Conservation (phyloP, 768 basidiomycete species). For the Naganishia onofrii region DNA sequence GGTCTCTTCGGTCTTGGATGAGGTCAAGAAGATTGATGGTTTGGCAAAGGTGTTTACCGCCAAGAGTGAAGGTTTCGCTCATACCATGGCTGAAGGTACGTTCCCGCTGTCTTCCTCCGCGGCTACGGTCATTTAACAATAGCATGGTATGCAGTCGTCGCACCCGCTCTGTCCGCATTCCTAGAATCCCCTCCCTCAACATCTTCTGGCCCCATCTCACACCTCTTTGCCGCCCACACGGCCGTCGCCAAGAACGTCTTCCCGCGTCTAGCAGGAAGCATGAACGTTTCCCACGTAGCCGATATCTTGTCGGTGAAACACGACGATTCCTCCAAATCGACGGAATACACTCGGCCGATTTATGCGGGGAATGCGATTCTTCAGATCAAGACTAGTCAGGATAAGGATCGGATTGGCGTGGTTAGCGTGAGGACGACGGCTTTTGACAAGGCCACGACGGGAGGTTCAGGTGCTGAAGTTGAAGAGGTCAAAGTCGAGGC, state of each 20-base stretch:
- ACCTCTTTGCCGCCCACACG: conserved; percentile 87
- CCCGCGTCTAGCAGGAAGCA: conserved; percentile 82
- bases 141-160: conserved; percentile 64
- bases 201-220: conserved; percentile 62
- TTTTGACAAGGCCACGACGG: conserved; percentile 65
- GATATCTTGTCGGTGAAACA: conserved; percentile 78
- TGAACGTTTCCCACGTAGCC: conserved; percentile 86
- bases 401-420: conserved; percentile 79
- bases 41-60: conserved; percentile 51
- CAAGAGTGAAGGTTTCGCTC: conserved; percentile 41
- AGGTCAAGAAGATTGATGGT: conserved; percentile 65
- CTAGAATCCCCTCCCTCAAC: conserved; percentile 58
- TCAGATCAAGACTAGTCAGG: conserved; percentile 71
- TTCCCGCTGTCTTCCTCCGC: too few species aligned
- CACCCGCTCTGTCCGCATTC: conserved; percentile 76
- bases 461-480: conserved; percentile 57
- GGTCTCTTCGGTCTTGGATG: conserved; percentile 65
- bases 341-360: conserved; percentile 87
- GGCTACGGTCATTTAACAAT: too few species aligned
- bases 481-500: conserved; percentile 62
- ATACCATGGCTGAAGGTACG: conserved; percentile 48
- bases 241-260: conserved; percentile 88
- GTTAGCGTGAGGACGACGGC: conserved; percentile 92
- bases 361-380: conserved; percentile 98
- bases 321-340: conserved; percentile 60